Evolutionary conservation across 1,284 basidiomycete genomes (phyloP).

Genomic region (Gomphus bonarii): DNA sequence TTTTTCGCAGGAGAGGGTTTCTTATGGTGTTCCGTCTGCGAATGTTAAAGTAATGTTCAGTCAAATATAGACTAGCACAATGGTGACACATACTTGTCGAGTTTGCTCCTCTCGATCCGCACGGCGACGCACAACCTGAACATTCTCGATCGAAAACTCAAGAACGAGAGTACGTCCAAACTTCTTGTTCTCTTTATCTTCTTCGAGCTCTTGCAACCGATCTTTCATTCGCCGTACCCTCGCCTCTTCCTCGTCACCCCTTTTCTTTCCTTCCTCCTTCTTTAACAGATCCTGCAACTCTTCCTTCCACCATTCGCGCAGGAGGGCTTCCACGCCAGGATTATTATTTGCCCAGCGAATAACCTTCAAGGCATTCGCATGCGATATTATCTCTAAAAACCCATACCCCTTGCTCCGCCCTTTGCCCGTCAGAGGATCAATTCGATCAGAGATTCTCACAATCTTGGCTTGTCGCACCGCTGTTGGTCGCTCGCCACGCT

Average conservation of each 20-base stretch:
- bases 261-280: conserved; percentile 39
- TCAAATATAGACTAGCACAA: not conserved
- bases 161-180: conserved; percentile 63
- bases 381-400: conserved; percentile 84
- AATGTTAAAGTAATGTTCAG: conserved; percentile 10
- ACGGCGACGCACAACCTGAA: conserved; percentile 73
- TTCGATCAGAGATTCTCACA: conserved; percentile 49
- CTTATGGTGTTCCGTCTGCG: conserved; percentile 10
- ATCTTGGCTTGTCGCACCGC: conserved; percentile 46
- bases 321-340: conserved; percentile 47
- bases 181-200: conserved; percentile 26
- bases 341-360: conserved; percentile 95
- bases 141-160: conserved; percentile 91
- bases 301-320: conserved; percentile 76
- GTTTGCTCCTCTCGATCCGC: conserved; percentile 34
- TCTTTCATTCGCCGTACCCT: conserved; percentile 49
- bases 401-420: conserved; percentile 91
- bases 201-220: conserved; percentile 41
- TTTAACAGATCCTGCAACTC: conserved; percentile 67
- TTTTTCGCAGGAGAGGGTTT: conserved; percentile 13
- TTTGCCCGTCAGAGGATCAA: conserved; percentile 80
- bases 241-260: conserved; percentile 29
- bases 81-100: conserved; percentile 13
- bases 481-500: conserved; percentile 36
- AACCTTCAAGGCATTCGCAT: conserved; percentile 85